Evolutionary conservation across 2,329 filamentous ascomycete species (phyloP).

Genomic region (Ceratocystis smalleyi): DNA sequence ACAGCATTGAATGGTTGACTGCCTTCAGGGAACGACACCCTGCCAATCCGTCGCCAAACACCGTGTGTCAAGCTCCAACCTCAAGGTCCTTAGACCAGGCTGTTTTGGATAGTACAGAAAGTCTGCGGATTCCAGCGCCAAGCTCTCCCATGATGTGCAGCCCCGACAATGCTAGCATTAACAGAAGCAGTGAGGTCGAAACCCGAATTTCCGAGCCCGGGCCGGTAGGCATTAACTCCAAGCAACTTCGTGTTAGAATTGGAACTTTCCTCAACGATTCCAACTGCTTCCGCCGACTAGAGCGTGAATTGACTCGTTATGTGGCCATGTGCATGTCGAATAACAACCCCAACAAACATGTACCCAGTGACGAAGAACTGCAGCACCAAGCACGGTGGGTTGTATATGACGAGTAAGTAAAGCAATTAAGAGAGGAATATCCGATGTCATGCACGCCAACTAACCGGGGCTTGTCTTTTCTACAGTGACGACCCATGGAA

Average conservation of each 20-base stretch:
- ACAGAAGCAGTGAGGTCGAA: too few species aligned
- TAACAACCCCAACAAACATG: slow-evolving; percentile 44
- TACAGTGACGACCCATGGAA: slow-evolving; percentile 47
- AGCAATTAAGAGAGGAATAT: not conserved
- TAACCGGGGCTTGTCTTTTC: not conserved
- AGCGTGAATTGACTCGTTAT: slow-evolving; percentile 38
- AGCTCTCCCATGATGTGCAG: not conserved
- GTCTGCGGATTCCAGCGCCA: not conserved
- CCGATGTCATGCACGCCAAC: not conserved
- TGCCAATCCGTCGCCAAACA: not conserved
- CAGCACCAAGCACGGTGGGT: slow-evolving; percentile 49
- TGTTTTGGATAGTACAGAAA: not conserved
- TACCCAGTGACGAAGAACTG: slow-evolving; percentile 47
- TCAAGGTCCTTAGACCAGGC: not conserved
- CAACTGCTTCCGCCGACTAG: slow-evolving; percentile 43
- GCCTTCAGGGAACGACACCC: slow-evolving; percentile 36
- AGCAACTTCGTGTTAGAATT: slow-evolving; percentile 7
- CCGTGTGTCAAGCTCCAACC: not conserved
- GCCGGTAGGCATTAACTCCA: not conserved
- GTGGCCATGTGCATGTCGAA: slow-evolving; percentile 38
- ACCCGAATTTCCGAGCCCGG: not conserved
- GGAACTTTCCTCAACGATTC: slow-evolving; percentile 39
- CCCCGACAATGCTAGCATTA: not conserved
- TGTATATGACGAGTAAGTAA: slow-evolving; percentile 43
- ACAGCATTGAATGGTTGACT: slow-evolving; percentile 38